Base-by-base conservation (phyloP, 148 eudicot genomes). In the Cornus controversa region DNA sequence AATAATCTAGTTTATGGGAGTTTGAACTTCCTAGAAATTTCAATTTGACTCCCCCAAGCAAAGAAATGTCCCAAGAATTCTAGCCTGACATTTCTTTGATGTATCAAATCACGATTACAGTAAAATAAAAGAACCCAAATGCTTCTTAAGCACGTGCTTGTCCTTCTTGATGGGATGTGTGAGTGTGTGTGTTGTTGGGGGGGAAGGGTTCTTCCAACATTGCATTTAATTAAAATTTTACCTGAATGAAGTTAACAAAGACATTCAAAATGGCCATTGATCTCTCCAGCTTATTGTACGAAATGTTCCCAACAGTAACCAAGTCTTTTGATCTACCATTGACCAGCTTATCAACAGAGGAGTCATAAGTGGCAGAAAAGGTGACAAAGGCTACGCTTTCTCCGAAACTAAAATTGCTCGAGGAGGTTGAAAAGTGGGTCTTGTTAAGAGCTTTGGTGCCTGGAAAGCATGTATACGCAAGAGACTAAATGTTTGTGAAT, bases 161-260 rank as follows among this genome's bases (percentile, higher is more conserved):
- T n/a, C n/a, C n/a, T n/a, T n/a, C n/a, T n/a, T n/a, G n/a, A n/a
- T n/a, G n/a, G n/a, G n/a, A n/a, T n/a, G n/a, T n/a, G n/a, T n/a
- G n/a, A n/a, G n/a, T n/a, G n/a, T n/a, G n/a, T n/a, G n/a, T n/a
- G n/a, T n/a, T n/a, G n/a, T n/a, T n/a, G n/a, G n/a, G n/a, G n/a
- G n/a, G n/a, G n/a, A n/a, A n/a, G n/a, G n/a, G n/a, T n/a, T n/a
- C n/a, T n/a, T n/a, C n/a, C n/a, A n/a, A n/a, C n/a, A n/a, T n/a
- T n/a, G n/a, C n/a, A n/a, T n/a, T n/a, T n/a, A n/a, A n/a, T n/a
- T n/a, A n/a, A n/a, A n/a, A n/a, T n/a, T n/a, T n/a, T 88, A 89
- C 99, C 99, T 89, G 92, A 73, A 91, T 87, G 84, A 96, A 96
- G 66, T 88, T 85, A 60, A 90, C 81, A 81, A 90, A 96, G 70